Percentiles rank a stretch among this genome's conserved stretches.
phyloP scores from a whole-genome alignment of 208 protist species.

The Phytomonas sp. region DNA sequence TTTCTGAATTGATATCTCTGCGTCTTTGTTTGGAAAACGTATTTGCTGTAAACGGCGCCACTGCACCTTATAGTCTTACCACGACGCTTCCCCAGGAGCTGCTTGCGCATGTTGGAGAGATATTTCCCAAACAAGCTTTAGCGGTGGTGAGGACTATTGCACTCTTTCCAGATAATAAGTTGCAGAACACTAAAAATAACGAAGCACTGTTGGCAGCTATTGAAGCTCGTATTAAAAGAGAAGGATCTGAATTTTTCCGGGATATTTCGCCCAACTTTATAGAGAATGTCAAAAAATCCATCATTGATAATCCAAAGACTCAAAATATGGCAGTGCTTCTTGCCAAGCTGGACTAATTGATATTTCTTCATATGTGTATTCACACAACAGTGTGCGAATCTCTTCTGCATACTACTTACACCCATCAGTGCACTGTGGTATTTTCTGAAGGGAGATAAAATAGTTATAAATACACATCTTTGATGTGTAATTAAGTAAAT shows the following conservation, averaged over 20 bases:
- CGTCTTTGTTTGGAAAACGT: constrained; percentile 47
- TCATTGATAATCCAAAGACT: constrained; percentile 20
- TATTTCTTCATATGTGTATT: background rate
- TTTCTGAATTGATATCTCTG: constrained; percentile 21
- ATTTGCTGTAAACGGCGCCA: constrained; percentile 22
- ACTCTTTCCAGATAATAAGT: constrained; percentile 19
- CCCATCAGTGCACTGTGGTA: background rate
- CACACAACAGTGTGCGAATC: background rate
- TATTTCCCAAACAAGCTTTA: constrained; percentile 24
- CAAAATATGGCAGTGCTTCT: constrained; percentile 15
- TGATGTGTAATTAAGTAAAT: background rate
- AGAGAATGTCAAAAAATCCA: constrained; percentile 12
- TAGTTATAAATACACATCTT: background rate
- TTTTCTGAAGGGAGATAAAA: background rate
- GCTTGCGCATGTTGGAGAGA: constrained; percentile 16
- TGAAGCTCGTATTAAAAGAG: constrained; percentile 23
- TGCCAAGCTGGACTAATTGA: background rate
- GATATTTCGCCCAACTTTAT: constrained; percentile 16
- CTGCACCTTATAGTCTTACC: constrained; percentile 25
- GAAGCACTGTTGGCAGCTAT: constrained; percentile 22
- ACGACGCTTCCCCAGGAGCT: constrained; percentile 34
- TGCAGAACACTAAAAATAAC: constrained; percentile 40
- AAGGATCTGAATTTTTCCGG: constrained; percentile 21
- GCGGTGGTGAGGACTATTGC: constrained; percentile 20
- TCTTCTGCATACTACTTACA: background rate